Base-by-base conservation (phyloP, 2,329 filamentous ascomycete species). In the Trichoderma sp. region DNA sequence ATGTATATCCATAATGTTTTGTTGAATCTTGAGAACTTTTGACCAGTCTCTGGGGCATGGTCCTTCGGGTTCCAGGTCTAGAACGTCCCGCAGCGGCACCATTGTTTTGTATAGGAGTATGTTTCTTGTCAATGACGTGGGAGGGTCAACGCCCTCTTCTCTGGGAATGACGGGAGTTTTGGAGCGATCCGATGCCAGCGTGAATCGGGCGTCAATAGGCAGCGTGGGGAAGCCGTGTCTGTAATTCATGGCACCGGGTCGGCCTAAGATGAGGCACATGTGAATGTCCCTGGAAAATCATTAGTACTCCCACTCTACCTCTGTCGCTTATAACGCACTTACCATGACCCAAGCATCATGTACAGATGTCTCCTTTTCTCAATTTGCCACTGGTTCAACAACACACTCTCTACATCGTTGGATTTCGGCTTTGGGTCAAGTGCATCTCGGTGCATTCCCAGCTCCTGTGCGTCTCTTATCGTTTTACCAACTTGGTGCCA, bases 391-490 rank as follows among this genome's bases (percentile, higher is more conserved):
- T 88, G 81, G 70, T 86, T 87, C 70, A 87, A 83, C 19, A 88
- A 77, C 2, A 84, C 77, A 37, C 83, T 82, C 70, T 86, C 85
- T 5, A 82, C 76, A 49, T 81, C 83, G 49, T 82, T 77, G 43
- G 83, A 78, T 16, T 76, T 78, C 3, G 85, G 83, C 60, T 83
- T 82, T 0, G 85, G 85, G 71, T 88, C 86, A 33, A 84, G 77
- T 43, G 79, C 81, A 71, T 87, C 84, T 14, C 84, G 82, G 72
- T 90, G 85, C 73, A 90, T 79, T 14, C 87, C 88, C 52, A 90
- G 83, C 72, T 89, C 88, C 74, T 90, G 88, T 0, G 87, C 88
- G 74, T 90, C 87, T 52, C 86, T 81, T 68, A 90, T 88, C 0
- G 86, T 84, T 27, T 83, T 81, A 0, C 86, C 85, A 35, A 90